Evolutionary conservation across 805 yeast genomes (phyloP).

Genomic region (Saccharomycopsis sp.): DNA sequence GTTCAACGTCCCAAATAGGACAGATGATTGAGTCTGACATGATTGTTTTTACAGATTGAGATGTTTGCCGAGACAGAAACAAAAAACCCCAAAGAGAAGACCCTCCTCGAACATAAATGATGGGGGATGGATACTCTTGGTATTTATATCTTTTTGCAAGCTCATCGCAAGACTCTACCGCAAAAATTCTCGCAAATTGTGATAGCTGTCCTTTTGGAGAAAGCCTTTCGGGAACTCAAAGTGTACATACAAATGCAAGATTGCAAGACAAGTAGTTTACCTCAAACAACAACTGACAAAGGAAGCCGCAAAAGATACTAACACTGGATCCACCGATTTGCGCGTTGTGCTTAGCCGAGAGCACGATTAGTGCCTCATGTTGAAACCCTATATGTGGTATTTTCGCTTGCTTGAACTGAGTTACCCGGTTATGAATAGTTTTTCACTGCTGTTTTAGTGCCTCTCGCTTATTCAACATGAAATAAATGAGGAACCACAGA

Average conservation of each 20-base stretch:
- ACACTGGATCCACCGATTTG: not conserved
- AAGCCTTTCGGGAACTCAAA: not conserved
- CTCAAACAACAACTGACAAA: not conserved
- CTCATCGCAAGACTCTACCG: not conserved
- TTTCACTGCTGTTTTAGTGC: not conserved
- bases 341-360: not conserved
- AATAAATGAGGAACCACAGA: not conserved
- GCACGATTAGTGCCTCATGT: not conserved
- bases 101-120: not conserved
- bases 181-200: not conserved
- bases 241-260: not conserved
- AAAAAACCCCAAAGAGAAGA: not conserved
- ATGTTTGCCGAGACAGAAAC: not conserved
- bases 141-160: conserved; percentile 12
- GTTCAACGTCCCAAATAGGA: conserved; percentile 15
- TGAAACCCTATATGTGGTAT: not conserved
- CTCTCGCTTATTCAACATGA: not conserved
- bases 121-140: not conserved
- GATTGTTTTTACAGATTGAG: not conserved
- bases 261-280: not conserved
- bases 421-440: not conserved
- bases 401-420: not conserved
- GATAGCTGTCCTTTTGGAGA: not conserved
- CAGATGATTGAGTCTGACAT: conserved; percentile 14
- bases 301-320: not conserved